Conservation (phyloP, 2,329 filamentous ascomycete species). For the Eutypa lata region DNA sequence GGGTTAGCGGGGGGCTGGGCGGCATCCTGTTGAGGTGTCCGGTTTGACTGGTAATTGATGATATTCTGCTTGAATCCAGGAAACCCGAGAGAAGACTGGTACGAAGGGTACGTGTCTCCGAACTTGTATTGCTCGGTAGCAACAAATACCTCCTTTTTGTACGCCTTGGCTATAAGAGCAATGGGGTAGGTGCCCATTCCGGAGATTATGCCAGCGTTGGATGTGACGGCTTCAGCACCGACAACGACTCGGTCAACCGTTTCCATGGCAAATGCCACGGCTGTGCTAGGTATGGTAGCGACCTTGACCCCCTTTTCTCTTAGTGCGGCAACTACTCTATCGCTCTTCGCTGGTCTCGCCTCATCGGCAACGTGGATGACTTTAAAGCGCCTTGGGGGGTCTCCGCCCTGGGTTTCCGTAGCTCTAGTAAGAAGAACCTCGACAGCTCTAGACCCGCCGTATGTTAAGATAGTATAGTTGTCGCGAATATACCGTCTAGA, state of each 20-base stretch:
- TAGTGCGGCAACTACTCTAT: slow-evolving; percentile 67
- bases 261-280: slow-evolving; percentile 74
- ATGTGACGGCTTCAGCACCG: slow-evolving; percentile 81
- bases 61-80: slow-evolving; percentile 37
- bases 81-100: slow-evolving; percentile 55
- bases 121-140: slow-evolving; percentile 97
- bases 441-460: slow-evolving; percentile 84
- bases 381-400: slow-evolving; percentile 62
- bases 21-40: slow-evolving; percentile 6
- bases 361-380: slow-evolving; percentile 76
- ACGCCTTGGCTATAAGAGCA: slow-evolving; percentile 71
- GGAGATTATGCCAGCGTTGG: slow-evolving; percentile 90
- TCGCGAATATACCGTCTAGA: slow-evolving; percentile 70
- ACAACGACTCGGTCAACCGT: slow-evolving; percentile 68
- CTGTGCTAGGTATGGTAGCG: slow-evolving; percentile 72
- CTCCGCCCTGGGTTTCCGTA: slow-evolving; percentile 56
- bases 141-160: slow-evolving; percentile 72
- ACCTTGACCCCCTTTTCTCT: slow-evolving; percentile 76
- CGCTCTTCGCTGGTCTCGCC: slow-evolving; percentile 57
- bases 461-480: slow-evolving; percentile 80
- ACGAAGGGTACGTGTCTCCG: slow-evolving; percentile 78
- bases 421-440: slow-evolving; percentile 73
- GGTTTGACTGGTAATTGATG: slow-evolving; percentile 24
- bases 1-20: slow-evolving; percentile 11
- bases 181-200: slow-evolving; percentile 85